A percentile compares a stretch with the other conserved stretches of the same genome.
These are phyloP conservation scores for Fusarium bulbicola DNA, from an alignment of 2,329 filamentous ascomycete genomes.

Conservation along the genomic window DNA sequence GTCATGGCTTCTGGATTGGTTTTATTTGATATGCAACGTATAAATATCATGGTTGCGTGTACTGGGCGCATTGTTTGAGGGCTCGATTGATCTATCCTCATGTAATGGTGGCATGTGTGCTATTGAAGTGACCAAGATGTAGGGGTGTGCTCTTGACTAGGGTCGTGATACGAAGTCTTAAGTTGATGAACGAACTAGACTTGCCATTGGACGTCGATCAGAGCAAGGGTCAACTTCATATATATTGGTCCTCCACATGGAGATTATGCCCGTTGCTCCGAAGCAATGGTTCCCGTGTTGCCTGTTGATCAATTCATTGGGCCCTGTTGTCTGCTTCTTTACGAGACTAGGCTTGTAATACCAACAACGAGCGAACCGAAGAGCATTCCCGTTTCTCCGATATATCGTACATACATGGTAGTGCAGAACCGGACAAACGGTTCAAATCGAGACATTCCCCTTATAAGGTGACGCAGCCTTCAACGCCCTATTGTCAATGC, in stretches of 20 bases:
- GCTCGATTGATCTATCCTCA: background rate
- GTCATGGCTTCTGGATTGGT: conserved; percentile 7
- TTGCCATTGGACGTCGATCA: background rate
- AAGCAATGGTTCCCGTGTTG: background rate
- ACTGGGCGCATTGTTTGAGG: background rate
- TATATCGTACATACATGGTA: background rate
- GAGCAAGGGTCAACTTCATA: background rate
- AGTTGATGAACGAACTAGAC: background rate
- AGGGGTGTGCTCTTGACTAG: background rate
- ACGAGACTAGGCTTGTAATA: background rate
- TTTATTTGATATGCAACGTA: conserved; percentile 12
- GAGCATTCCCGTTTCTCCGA: background rate
- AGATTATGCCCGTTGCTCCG: background rate
- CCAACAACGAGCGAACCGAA: background rate
- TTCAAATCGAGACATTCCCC: background rate
- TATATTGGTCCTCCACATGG: background rate
- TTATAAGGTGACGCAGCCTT: conserved; percentile 9
- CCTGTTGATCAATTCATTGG: background rate
- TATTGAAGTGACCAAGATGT: background rate
- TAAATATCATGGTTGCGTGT: conserved; percentile 25
- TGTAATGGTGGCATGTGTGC: background rate
- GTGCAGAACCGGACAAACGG: background rate
- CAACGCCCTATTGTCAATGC: conserved; percentile 41
- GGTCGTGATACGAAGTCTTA: background rate
- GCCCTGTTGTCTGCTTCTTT: background rate